Percentiles rank a stretch among this genome's conserved stretches.
phyloP scores from a whole-genome alignment of 2,329 filamentous ascomycete genomes.

The Penicillium paneum region DNA sequence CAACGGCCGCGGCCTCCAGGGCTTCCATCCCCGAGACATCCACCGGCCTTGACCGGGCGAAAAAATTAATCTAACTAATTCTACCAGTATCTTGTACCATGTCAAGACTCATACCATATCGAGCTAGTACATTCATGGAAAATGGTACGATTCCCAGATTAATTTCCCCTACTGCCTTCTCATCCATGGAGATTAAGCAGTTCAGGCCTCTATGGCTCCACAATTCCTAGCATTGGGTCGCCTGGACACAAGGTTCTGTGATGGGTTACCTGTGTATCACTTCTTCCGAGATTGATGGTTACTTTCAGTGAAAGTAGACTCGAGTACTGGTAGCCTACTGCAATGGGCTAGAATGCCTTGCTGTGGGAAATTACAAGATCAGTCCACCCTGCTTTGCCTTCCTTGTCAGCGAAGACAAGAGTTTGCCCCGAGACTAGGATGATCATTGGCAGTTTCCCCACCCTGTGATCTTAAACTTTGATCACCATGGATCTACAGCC shows the following conservation, averaged over 20 bases:
- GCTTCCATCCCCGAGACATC: constrained; percentile 8
- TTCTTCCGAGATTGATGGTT: constrained; percentile 19
- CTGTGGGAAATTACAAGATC: not conserved
- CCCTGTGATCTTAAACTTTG: constrained; percentile 14
- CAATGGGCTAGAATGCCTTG: constrained; percentile 3
- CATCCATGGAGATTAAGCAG: not conserved
- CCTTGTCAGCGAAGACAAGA: not conserved
- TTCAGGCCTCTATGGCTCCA: constrained; percentile 3
- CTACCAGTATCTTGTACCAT: not conserved
- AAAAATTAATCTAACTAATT: not conserved
- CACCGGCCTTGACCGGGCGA: constrained; percentile 1
- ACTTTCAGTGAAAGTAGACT: constrained; percentile 14
- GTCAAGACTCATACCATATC: not conserved
- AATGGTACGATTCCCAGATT: not conserved
- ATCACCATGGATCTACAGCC: constrained; percentile 12
- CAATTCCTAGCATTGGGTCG: not conserved
- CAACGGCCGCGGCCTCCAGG: constrained; percentile 3
- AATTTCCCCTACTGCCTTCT: not conserved
- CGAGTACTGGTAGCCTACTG: constrained; percentile 8
- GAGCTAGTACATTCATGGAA: not conserved
- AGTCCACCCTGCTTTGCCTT: not conserved
- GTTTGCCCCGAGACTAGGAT: not conserved
- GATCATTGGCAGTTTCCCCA: constrained; percentile 8
- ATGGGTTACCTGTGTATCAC: constrained; percentile 17
- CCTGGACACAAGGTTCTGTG: constrained; percentile 20